Base-by-base conservation (phyloP, 2,329 filamentous ascomycete species). In the Alternaria rosae region DNA sequence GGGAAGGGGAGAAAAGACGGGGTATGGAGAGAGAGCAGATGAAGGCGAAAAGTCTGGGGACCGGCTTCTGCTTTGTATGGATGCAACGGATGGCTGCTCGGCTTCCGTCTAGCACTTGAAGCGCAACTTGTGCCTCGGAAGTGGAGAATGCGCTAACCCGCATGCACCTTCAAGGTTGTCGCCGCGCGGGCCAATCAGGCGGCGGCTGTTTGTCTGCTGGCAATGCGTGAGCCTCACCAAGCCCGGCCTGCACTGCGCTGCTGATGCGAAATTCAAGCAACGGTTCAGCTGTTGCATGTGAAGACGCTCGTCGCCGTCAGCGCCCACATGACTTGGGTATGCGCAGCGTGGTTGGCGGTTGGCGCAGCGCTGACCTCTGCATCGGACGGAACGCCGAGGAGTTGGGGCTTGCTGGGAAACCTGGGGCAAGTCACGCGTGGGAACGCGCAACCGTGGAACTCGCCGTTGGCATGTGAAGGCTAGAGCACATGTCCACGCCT, bases 121-220 rank as follows among this genome's bases (percentile, higher is more conserved):
- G 63, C 62, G 65, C 61, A 65, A 59, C 48, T 62, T 59, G 59
- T 76, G 71, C 75, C 76, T 77, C 76, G 76, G 75, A 64, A 69
- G 64, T 66, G 57, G 64, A 66, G 63, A 69, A 64, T 51, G 62
- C 68, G 54, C 72, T 75, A 76, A 62, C 58, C 69, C 63, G 50
- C 59, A 69, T 57, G 58, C 62, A 64, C 61, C 48, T 38, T 9
- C 35, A 10, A 38, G 35, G 35, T 38, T 25, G 15, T 38, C 43
- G 60, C 43, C 23, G 15, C 25, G 41, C 47, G 26, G 55, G 11
- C 23, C 66, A 78, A 76, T 76, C 60, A 71, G 26, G 62, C 45
- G 54, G 54, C 57, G 54, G 47, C 60, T 53, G 72, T 74, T 75
- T 74, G 65, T 74, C 71, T 61, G 66, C 68, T 60, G 58, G 54